A percentile compares a stretch with the other conserved stretches of the same genome.
phyloP scores from a whole-genome alignment of 768 basidiomycete genomes.

The Tephrocybe sp. region DNA sequence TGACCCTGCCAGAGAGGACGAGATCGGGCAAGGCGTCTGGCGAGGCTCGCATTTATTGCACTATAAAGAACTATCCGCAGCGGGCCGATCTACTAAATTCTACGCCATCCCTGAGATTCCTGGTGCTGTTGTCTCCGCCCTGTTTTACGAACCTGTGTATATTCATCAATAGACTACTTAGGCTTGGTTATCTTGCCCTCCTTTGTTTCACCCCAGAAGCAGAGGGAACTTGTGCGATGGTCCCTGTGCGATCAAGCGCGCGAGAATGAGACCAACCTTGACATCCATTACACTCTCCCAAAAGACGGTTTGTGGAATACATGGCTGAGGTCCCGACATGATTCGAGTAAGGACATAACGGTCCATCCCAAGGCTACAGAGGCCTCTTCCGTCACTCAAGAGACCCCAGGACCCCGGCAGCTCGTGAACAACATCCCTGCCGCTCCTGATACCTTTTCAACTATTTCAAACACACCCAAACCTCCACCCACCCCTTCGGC shows the following conservation, averaged over 20 bases:
- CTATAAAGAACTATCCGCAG: slow-evolving; percentile 30
- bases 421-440: slow-evolving; percentile 76
- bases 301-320: slow-evolving; percentile 75
- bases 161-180: slow-evolving; percentile 30
- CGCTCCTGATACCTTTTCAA: slow-evolving; percentile 50
- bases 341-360: slow-evolving; percentile 28
- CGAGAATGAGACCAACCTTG: slow-evolving; percentile 84
- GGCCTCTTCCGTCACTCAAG: slow-evolving; percentile 17
- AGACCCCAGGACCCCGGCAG: slow-evolving; percentile 54
- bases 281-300: slow-evolving; percentile 83
- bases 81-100: slow-evolving; percentile 27
- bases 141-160: not conserved
- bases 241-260: slow-evolving; percentile 75
- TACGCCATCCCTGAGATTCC: slow-evolving; percentile 55
- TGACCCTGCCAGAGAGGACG: slow-evolving; percentile 37
- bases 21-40: slow-evolving; percentile 49
- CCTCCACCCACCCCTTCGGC: slow-evolving; percentile 65
- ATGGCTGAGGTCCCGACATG: slow-evolving; percentile 37
- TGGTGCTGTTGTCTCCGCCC: slow-evolving; percentile 40
- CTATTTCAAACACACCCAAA: slow-evolving; percentile 57
- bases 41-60: slow-evolving; percentile 41
- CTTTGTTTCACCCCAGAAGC: slow-evolving; percentile 61
- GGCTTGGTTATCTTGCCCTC: slow-evolving; percentile 85
- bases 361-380: slow-evolving; percentile 48
- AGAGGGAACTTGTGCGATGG: slow-evolving; percentile 70